phyloP scores from a whole-genome alignment of 306 rosid genomes.

The Cercis canadensis region DNA sequence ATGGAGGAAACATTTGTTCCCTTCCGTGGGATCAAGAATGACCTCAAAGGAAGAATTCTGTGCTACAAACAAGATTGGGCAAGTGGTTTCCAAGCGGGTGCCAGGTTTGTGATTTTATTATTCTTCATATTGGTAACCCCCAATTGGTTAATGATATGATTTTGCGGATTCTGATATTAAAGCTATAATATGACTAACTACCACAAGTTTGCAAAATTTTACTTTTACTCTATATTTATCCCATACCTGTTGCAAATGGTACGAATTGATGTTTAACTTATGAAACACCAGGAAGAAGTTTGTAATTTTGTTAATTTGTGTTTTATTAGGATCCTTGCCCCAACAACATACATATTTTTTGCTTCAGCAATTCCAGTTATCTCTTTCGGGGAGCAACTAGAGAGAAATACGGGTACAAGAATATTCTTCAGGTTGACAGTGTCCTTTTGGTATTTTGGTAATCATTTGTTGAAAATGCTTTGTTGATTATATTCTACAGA shows the following conservation, averaged over 20 bases:
- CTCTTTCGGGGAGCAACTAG: slow-evolving; percentile 96
- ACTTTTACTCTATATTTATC: not conserved
- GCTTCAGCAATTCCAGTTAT: slow-evolving; percentile 98
- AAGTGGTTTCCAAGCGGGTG: slow-evolving; percentile 75
- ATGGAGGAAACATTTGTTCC: slow-evolving; percentile 99
- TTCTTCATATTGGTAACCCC: not conserved
- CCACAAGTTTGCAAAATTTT: slow-evolving; percentile 14
- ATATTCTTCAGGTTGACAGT: slow-evolving; percentile 33
- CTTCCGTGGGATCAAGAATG: slow-evolving; percentile 90
- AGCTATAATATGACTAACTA: slow-evolving; percentile 18
- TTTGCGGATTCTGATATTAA: slow-evolving; percentile 30
- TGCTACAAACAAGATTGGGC: slow-evolving; percentile 97
- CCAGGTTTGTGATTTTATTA: slow-evolving; percentile 64
- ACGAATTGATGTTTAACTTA: no score
- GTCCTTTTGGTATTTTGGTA: slow-evolving; percentile 31
- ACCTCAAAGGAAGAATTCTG: slow-evolving; percentile 75
- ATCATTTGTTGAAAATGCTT: slow-evolving; percentile 45
- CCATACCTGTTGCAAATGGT: not conserved
- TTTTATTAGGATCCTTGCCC: slow-evolving; percentile 87
- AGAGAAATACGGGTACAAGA: slow-evolving; percentile 71
- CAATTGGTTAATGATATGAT: not conserved
- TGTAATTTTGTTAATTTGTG: slow-evolving; percentile 22
- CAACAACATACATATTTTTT: slow-evolving; percentile 94
- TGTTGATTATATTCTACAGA: slow-evolving; percentile 53
- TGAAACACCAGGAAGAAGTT: slow-evolving; percentile 4